These are phyloP conservation scores for Fomitopsis schrenkii DNA, from an alignment of 1,284 basidiomycete genomes.

Conservation along the genomic window DNA sequence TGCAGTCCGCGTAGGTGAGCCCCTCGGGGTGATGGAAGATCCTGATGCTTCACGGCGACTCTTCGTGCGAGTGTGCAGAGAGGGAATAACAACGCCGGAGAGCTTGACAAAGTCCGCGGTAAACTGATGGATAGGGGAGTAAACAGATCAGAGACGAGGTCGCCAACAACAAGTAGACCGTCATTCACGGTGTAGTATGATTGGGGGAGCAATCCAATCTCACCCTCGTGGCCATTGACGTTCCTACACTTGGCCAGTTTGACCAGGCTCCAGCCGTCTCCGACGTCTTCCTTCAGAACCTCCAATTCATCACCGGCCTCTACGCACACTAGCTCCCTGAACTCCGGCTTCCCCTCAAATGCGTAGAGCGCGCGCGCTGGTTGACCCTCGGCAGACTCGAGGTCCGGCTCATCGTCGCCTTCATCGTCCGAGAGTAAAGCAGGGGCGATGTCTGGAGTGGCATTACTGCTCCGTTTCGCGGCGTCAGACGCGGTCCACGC, in stretches of 20 bases:
- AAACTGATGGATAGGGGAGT: constrained; percentile 36
- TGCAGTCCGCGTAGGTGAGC: constrained; percentile 36
- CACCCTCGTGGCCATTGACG: constrained; percentile 35
- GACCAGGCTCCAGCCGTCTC: constrained; percentile 75
- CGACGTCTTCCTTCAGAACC: constrained; percentile 60
- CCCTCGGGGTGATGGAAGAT: constrained; percentile 50
- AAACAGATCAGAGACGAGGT: not conserved
- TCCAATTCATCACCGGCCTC: constrained; percentile 63
- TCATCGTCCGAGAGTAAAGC: constrained; percentile 31
- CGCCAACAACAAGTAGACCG: not conserved
- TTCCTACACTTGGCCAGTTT: constrained; percentile 23
- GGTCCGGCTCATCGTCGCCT: constrained; percentile 32
- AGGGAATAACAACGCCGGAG: constrained; percentile 37
- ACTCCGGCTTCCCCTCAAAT: constrained; percentile 71
- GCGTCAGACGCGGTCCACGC: constrained; percentile 69
- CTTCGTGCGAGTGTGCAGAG: constrained; percentile 18
- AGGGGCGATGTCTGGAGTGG: not conserved
- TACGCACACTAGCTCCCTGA: constrained; percentile 57
- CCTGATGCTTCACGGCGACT: constrained; percentile 38
- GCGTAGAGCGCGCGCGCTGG: constrained; percentile 64
- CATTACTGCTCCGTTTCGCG: constrained; percentile 30
- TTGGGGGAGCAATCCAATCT: constrained; percentile 65
- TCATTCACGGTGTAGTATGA: constrained; percentile 69
- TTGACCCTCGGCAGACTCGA: constrained; percentile 32
- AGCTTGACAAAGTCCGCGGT: constrained; percentile 56